Conservation (phyloP, 306 rosid species). For the Ochetophila trinervis region DNA sequence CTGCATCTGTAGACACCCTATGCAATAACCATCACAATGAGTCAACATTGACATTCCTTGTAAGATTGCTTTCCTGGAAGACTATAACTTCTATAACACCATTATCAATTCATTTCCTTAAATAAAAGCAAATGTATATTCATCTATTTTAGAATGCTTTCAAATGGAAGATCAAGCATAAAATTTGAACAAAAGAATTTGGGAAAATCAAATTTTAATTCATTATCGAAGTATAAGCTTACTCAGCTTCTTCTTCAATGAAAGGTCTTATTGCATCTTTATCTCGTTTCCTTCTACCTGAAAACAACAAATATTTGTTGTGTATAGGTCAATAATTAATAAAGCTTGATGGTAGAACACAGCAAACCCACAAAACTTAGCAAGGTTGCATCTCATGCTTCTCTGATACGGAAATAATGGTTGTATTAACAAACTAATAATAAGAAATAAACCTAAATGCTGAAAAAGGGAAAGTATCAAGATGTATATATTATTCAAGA, state of each 20-base stretch:
- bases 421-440: not conserved
- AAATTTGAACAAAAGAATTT: not conserved
- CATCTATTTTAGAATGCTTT: not conserved
- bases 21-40: not conserved
- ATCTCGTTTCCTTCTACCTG: conserved; percentile 59
- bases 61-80: not conserved
- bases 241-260: conserved; percentile 96
- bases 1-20: conserved; percentile 70
- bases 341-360: conserved; percentile 9
- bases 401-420: not conserved
- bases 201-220: not conserved
- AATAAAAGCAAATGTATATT: not conserved
- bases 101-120: not conserved
- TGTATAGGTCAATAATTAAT: conserved; percentile 12
- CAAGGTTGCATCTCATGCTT: not conserved
- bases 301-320: conserved; percentile 10
- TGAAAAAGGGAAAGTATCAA: not conserved
- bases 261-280: conserved; percentile 43
- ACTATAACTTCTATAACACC: not conserved
- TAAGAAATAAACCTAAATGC: not conserved
- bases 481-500: conserved; percentile 17
- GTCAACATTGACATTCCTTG: conserved; percentile 24
- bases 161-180: not conserved
- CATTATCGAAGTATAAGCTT: conserved; percentile 33
- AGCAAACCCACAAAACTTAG: conserved; percentile 2